Conservation (phyloP, 1,284 basidiomycete genomes). For the Schizophyllum amplum region DNA sequence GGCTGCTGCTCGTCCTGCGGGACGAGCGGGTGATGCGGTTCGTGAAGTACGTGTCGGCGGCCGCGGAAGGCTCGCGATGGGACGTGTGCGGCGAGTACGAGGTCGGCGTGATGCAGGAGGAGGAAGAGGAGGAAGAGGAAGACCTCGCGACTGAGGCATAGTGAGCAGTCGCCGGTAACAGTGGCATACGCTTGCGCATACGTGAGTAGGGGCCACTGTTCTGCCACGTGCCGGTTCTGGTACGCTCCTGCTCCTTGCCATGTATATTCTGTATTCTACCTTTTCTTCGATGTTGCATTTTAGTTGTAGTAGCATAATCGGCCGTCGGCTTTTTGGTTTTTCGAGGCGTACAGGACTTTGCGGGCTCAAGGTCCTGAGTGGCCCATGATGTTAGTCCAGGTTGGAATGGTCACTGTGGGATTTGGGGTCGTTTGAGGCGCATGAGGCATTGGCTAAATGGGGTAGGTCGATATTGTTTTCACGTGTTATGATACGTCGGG, state of each 20-base stretch:
- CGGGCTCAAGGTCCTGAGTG: no score
- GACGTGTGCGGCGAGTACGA: slow-evolving; percentile 88
- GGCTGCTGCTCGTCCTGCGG: slow-evolving; percentile 81
- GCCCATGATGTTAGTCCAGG: no score
- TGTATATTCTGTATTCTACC: background rate
- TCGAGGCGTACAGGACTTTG: no score
- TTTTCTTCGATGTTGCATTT: background rate
- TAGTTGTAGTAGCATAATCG: background rate
- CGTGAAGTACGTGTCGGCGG: slow-evolving; percentile 88
- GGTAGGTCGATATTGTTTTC: background rate
- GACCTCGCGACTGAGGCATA: background rate
- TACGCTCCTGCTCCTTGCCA: background rate
- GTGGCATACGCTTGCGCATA: no score
- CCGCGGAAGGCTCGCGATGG: slow-evolving; percentile 83
- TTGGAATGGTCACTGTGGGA: background rate
- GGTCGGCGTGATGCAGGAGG: slow-evolving; percentile 60
- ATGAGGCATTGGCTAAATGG: background rate
- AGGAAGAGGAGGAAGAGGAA: slow-evolving; percentile 28
- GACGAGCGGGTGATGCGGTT: slow-evolving; percentile 93
- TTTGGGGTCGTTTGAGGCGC: background rate
- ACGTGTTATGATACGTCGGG: background rate
- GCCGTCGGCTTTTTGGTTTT: background rate
- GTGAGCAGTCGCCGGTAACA: background rate
- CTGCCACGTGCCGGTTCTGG: no score
- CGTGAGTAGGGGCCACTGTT: no score